Percentiles rank a stretch among this genome's conserved stretches.
Conservation (phyloP, 2,329 filamentous ascomycete species). For the Trichoderma sp. region DNA sequence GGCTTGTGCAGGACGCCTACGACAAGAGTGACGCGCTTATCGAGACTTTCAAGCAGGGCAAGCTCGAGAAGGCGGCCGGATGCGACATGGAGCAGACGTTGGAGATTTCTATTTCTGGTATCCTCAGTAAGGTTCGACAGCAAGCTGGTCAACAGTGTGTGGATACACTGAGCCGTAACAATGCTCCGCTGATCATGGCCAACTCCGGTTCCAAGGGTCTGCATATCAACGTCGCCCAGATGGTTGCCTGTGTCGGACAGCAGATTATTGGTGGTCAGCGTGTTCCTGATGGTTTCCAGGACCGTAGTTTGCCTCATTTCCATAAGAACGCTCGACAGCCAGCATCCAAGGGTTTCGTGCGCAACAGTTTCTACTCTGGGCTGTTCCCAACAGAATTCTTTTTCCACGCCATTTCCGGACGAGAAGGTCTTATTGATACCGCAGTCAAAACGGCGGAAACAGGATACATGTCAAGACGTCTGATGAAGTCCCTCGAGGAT, state of each 20-base stretch:
- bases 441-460: conserved; percentile 99
- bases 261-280: conserved; percentile 95
- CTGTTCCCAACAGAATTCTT: conserved; percentile 90
- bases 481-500: conserved; percentile 98
- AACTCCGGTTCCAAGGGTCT: conserved; percentile 97
- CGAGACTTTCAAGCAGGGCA: conserved; percentile 74
- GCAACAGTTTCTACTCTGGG: conserved; percentile 95
- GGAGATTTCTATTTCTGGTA: conserved; percentile 87
- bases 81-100: conserved; percentile 91
- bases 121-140: conserved; percentile 88
- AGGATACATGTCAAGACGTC: conserved; percentile 95
- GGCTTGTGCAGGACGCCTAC: conserved; percentile 77
- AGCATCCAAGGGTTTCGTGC: conserved; percentile 94
- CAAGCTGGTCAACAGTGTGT: conserved; percentile 91
- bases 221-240: conserved; percentile 97
- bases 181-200: conserved; percentile 94
- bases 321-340: conserved; percentile 89
- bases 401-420: conserved; percentile 97
- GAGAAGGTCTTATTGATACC: conserved; percentile 98
- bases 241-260: conserved; percentile 96
- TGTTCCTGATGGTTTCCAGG: conserved; percentile 94
- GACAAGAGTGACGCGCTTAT: conserved; percentile 81
- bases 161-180: conserved; percentile 83
- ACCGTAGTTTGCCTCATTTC: conserved; percentile 92
- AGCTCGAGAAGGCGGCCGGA: conserved; percentile 81